phyloP scores from a whole-genome alignment of 2,329 filamentous ascomycete genomes.

The Cercospora beticola region DNA sequence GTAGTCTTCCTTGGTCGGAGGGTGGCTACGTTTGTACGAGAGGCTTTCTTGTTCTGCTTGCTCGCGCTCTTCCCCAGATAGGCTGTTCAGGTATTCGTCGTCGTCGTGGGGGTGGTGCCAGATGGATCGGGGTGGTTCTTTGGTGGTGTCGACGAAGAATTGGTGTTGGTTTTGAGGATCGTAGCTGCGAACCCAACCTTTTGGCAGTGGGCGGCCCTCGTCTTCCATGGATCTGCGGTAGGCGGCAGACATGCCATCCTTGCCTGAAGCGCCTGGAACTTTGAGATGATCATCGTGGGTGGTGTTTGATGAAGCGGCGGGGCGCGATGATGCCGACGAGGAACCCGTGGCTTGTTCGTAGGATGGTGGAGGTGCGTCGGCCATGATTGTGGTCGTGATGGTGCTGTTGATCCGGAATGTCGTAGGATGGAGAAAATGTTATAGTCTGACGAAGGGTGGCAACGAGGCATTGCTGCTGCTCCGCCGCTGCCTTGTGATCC shows the following conservation, averaged over 20 bases:
- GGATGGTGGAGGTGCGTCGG: constrained; percentile 25
- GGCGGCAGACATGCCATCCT: constrained; percentile 55
- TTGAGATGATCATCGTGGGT: constrained; percentile 26
- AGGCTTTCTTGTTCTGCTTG: constrained; percentile 45
- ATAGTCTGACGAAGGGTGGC: background rate
- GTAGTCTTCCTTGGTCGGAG: constrained; percentile 42
- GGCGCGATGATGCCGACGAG: constrained; percentile 18
- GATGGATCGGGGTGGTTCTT: constrained; percentile 56
- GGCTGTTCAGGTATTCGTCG: constrained; percentile 51
- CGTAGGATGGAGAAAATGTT: background rate
- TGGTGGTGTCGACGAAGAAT: constrained; percentile 62
- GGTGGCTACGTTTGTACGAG: constrained; percentile 21
- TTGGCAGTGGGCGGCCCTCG: constrained; percentile 54
- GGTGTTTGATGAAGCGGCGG: constrained; percentile 6
- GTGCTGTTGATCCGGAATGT: background rate
- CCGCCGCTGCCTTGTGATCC: background rate
- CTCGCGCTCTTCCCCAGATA: constrained; percentile 52
- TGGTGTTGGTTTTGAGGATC: constrained; percentile 57
- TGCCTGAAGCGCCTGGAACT: constrained; percentile 30
- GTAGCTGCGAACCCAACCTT: constrained; percentile 59
- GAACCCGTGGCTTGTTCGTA: constrained; percentile 28
- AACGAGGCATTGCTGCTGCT: constrained; percentile 6
- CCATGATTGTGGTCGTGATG: constrained; percentile 14
- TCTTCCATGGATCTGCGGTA: constrained; percentile 63
- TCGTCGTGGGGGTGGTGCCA: constrained; percentile 65